A percentile compares a stretch with the other conserved stretches of the same genome.
These are phyloP conservation scores for Capsella bursapastoris DNA, from an alignment of 345 rosid genomes.

Conservation along the genomic window DNA sequence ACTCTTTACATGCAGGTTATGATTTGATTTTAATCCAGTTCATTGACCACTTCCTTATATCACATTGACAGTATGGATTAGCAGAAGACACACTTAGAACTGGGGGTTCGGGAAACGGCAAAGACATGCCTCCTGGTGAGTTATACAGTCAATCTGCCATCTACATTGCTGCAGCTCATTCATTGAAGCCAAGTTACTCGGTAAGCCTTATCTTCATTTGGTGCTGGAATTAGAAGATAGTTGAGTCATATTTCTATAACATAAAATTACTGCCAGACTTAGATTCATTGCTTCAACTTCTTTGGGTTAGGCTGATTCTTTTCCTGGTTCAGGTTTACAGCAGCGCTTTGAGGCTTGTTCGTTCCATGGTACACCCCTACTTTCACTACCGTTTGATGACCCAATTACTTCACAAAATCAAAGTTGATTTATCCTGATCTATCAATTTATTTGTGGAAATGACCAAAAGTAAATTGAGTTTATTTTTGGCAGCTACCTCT, in stretches of 20 bases:
- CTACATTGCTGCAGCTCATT: constrained; percentile 98
- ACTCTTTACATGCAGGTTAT: not conserved
- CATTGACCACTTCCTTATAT: constrained; percentile 13
- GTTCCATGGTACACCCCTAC: constrained; percentile 75
- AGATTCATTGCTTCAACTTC: constrained; percentile 17
- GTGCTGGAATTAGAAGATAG: not conserved
- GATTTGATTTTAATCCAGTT: not conserved
- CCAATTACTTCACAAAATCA: constrained; percentile 1
- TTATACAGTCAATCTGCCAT: constrained; percentile 95
- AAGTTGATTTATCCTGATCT: constrained; percentile 6
- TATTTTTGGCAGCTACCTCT: constrained; percentile 72
- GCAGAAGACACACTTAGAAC: constrained; percentile 94
- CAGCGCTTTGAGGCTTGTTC: constrained; percentile 94
- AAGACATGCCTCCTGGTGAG: constrained; percentile 86
- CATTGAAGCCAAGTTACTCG: constrained; percentile 93
- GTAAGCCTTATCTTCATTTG: constrained; percentile 48
- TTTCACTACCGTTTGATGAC: not conserved
- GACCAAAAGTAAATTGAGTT: constrained; percentile 13
- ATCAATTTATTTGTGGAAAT: not conserved
- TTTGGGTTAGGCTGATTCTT: constrained; percentile 31
- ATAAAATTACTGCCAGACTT: not conserved
- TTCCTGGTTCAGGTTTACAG: constrained; percentile 74
- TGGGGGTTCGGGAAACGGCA: constrained; percentile 66
- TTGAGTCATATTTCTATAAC: constrained; percentile 1
- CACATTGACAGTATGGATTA: constrained; percentile 78